phyloP scores from a whole-genome alignment of 1,139 yeast species.

The Diutina mesorugosa region DNA sequence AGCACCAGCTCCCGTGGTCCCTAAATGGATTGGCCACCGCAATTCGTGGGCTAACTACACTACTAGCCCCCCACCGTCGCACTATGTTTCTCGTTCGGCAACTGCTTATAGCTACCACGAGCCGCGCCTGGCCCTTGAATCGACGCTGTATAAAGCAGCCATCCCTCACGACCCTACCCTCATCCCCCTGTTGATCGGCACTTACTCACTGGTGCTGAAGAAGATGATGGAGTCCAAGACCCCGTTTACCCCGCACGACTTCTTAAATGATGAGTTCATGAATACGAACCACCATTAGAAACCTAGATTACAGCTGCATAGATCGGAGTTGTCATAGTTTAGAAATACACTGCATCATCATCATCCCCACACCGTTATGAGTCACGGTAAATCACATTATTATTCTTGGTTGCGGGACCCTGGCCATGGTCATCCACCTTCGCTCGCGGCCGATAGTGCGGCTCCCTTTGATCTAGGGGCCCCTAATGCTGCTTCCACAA shows the following conservation, averaged over 20 bases:
- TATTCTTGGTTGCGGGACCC: not conserved
- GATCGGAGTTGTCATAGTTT: not conserved
- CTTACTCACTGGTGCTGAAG: slow-evolving; percentile 24
- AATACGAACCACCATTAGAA: not conserved
- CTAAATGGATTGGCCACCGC: not conserved
- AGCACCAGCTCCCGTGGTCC: not conserved
- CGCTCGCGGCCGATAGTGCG: not conserved
- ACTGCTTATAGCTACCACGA: not conserved
- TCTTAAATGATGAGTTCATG: slow-evolving; percentile 19
- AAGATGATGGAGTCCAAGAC: slow-evolving; percentile 24
- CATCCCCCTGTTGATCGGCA: slow-evolving; percentile 29
- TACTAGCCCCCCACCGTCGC: not conserved
- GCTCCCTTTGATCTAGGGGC: not conserved
- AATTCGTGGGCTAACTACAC: not conserved
- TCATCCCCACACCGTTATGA: not conserved
- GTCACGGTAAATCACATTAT: too few relatives aligned
- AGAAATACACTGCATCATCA: not conserved
- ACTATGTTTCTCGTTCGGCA: not conserved
- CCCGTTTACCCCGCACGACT: slow-evolving; percentile 33
- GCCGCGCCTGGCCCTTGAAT: not conserved
- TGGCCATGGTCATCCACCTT: not conserved
- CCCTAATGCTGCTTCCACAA: slow-evolving; percentile 12
- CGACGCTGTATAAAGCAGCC: not conserved
- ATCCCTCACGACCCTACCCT: slow-evolving; percentile 9
- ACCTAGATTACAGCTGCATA: not conserved